Percentiles rank a stretch among this genome's conserved stretches.
Evolutionary conservation across 495 filamentous ascomycete genomes (phyloP).

Genomic region (Sabuloglossum arenarium): DNA sequence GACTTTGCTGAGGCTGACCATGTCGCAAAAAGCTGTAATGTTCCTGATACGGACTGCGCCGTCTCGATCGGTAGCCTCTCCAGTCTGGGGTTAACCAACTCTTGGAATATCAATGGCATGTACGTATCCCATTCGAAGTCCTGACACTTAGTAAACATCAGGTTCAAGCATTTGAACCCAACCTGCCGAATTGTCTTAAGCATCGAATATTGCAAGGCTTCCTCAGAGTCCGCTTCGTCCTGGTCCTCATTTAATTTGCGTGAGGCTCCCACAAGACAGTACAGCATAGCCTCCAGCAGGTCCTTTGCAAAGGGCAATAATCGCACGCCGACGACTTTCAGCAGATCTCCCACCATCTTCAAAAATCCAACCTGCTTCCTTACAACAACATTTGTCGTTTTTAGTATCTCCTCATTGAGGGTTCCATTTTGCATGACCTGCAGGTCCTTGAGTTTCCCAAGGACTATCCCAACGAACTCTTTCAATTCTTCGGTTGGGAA

Average conservation of each 20-base stretch:
- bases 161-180: slow-evolving; percentile 56
- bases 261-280: slow-evolving; percentile 55
- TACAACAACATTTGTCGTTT: slow-evolving; percentile 30
- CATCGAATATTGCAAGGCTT: slow-evolving; percentile 25
- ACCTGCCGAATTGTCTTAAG: slow-evolving; percentile 49
- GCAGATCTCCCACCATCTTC: slow-evolving; percentile 77
- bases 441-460: slow-evolving; percentile 43
- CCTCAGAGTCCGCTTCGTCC: slow-evolving; percentile 19
- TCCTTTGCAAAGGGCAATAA: slow-evolving; percentile 37
- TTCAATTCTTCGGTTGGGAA: slow-evolving; percentile 44
- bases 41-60: slow-evolving; percentile 66
- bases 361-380: slow-evolving; percentile 74
- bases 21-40: slow-evolving; percentile 57
- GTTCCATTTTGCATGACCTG: slow-evolving; percentile 30
- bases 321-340: slow-evolving; percentile 55
- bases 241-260: slow-evolving; percentile 24
- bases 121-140: slow-evolving; percentile 51
- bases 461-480: slow-evolving; percentile 62
- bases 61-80: slow-evolving; percentile 70
- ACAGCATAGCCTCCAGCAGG: slow-evolving; percentile 54
- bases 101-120: slow-evolving; percentile 42
- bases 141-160: slow-evolving; percentile 48
- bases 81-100: slow-evolving; percentile 55
- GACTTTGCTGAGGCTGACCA: slow-evolving; percentile 52
- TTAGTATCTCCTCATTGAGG: slow-evolving; percentile 27